Conservation (phyloP, 202 grass and related monocot species). For the Dendrocalamus latiflorus region DNA sequence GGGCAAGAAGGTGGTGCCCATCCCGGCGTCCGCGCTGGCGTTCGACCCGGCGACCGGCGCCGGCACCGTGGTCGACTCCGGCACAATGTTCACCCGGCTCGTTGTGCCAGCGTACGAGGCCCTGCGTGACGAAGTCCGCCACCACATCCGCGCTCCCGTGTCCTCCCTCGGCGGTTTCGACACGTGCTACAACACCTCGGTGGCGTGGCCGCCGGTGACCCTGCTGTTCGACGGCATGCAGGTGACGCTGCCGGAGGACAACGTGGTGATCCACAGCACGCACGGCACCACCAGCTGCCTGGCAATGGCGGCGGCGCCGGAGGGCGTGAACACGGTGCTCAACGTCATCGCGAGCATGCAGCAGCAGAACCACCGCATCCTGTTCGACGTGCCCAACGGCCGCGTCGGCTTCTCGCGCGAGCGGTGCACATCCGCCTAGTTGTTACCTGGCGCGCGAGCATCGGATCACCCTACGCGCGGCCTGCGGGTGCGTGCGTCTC, state of each 20-base stretch:
- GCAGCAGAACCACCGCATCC: conserved; percentile 92
- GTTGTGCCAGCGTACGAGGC: conserved; percentile 68
- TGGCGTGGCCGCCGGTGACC: conserved; percentile 47
- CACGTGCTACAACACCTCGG: conserved; percentile 70
- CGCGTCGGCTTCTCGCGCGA: conserved; percentile 78
- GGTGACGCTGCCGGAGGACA: conserved; percentile 78
- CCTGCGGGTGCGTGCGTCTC: no score
- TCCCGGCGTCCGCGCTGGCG: conserved; percentile 51
- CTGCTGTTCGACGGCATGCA: conserved; percentile 71
- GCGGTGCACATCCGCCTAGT: conserved; percentile 44
- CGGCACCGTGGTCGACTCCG: conserved; percentile 77
- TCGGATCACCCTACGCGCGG: no score
- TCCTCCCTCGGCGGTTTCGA: conserved; percentile 90
- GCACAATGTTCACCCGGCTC: conserved; percentile 89
- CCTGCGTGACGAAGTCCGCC: conserved; percentile 68
- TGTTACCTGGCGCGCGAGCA: no score
- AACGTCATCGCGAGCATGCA: conserved; percentile 99
- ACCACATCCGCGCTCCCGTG: conserved; percentile 40
- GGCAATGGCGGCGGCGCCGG: conserved; percentile 80
- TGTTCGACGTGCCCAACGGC: conserved; percentile 83
- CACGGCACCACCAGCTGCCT: conserved; percentile 76
- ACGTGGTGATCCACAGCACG: conserved; percentile 81
- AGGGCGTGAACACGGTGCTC: conserved; percentile 86
- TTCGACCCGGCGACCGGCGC: conserved; percentile 76
- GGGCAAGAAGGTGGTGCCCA: conserved; percentile 42